Evolutionary conservation across 257 asterid genomes (phyloP).

Genomic region (Fraxinus excelsior): DNA sequence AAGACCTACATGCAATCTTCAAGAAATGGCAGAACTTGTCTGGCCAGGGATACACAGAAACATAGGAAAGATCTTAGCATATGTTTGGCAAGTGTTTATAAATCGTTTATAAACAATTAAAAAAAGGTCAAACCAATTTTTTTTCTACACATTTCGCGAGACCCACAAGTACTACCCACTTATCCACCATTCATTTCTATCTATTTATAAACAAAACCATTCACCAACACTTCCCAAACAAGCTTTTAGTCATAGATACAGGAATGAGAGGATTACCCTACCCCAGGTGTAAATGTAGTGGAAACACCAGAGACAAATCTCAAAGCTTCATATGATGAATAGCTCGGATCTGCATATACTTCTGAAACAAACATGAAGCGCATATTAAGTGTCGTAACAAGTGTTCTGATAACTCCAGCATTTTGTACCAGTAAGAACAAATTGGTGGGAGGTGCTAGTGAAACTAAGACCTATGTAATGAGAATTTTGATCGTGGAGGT

Average conservation of each 20-base stretch:
- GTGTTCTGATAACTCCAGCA: constrained; percentile 6
- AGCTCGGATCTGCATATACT: constrained; percentile 89
- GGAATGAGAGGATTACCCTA: constrained; percentile 35
- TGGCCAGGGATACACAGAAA: constrained; percentile 1
- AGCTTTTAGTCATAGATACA: constrained; percentile 5
- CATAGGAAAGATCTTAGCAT: background rate
- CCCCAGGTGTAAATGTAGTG: constrained; percentile 90
- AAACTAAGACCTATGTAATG: background rate
- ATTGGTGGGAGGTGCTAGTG: background rate
- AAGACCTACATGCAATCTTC: constrained; percentile 14
- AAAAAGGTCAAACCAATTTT: too few relatives aligned
- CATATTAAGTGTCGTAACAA: background rate
- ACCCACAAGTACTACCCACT: background rate
- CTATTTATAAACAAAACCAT: too few relatives aligned
- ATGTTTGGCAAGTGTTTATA: background rate
- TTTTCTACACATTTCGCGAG: too few relatives aligned
- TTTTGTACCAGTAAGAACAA: background rate
- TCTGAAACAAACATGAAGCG: constrained; percentile 51
- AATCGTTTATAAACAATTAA: too few relatives aligned
- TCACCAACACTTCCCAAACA: too few relatives aligned
- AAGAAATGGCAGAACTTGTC: background rate
- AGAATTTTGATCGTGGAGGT: background rate
- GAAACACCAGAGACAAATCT: constrained; percentile 76
- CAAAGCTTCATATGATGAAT: constrained; percentile 75
- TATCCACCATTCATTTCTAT: too few relatives aligned